Evolutionary conservation across 371 early-diverging fungal species (phyloP), one percentile per base, ranked within the genome.

Genomic region (Haplosporangium sp.): DNA sequence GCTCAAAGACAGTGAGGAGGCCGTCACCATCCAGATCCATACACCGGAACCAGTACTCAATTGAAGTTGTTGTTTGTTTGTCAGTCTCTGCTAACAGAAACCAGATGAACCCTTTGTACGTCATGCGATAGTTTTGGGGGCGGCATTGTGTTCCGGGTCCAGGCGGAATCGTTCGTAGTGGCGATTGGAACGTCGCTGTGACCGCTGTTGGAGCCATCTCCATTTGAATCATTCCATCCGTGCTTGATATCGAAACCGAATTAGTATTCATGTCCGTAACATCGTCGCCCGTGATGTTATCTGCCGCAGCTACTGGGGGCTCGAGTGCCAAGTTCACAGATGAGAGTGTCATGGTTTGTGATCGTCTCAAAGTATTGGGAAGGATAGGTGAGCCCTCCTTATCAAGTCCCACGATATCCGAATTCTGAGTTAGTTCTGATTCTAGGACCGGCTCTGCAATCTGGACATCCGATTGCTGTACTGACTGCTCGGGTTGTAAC

Each of bases 21-120:
- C 96, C 97, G 82, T 97, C 97, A 9, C 93, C 93, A 76, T 98
- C 97, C 10, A 91, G 75, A 75, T 98, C 98, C 82, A 97, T 81
- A 59, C 92, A 93, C 57, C 95, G 88, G 85, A 97, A 98, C 96
- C 97, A 98, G 80, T 95, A 98, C 70, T 96, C 96, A 47, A 95
- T 89, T 2, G 95, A 90, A 20, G 87, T 86, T 5, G 87, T 86
- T 1, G 87, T 89, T 46, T 87, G 86, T 81, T 96, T 96, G 83
- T 97, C 96, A 16, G 94, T 91, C 53, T 93, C 94, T 20, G 95
- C 86, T n/a, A 97, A 74, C 41, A 96, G 75, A 69, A 97, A 96
- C 95, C 95, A 91, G 46, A 73, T 73, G 29, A 80, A 74, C 1
- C 74, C 74, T 46, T 80, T 74, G 71, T 70, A 80, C n/a, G 74